phyloP scores from a whole-genome alignment of 1,284 basidiomycete species.

The Ustilago tritici region DNA sequence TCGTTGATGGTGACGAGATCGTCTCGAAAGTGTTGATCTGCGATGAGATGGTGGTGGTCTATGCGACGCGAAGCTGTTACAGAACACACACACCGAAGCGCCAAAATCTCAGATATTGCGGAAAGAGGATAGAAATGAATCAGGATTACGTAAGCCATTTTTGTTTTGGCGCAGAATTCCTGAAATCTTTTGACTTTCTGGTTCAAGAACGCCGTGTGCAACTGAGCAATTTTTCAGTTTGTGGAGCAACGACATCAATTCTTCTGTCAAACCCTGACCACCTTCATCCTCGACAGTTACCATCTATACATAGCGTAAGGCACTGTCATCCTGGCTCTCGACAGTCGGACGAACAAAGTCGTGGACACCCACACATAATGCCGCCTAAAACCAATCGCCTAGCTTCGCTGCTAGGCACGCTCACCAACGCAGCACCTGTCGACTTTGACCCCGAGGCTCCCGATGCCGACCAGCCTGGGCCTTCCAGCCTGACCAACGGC shows the following conservation, averaged over 20 bases:
- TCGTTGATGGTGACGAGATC: not conserved
- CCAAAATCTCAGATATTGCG: not conserved
- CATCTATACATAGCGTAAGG: not conserved
- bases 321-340: not conserved
- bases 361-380: conserved; percentile 17
- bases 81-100: not conserved
- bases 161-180: not conserved
- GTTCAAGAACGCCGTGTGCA: conserved; percentile 13
- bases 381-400: conserved; percentile 34
- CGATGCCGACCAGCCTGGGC: conserved; percentile 32
- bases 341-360: not conserved
- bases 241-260: conserved; percentile 17
- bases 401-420: conserved; percentile 35
- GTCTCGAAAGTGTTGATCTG: not conserved
- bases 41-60: conserved; percentile 1
- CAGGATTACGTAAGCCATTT: conserved; percentile 44
- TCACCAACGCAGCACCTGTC: conserved; percentile 45
- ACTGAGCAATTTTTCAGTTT: conserved; percentile 8
- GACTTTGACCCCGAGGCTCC: conserved; percentile 50
- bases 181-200: conserved; percentile 13
- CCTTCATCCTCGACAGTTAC: not conserved
- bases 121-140: conserved; percentile 7
- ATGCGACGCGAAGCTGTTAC: conserved; percentile 38
- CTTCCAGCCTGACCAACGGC: conserved; percentile 19
- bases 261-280: conserved; percentile 3